Evolutionary conservation across 23 red algal species (phyloP).

Genomic region (Cyanidiococcus yangmingshanensis): DNA sequence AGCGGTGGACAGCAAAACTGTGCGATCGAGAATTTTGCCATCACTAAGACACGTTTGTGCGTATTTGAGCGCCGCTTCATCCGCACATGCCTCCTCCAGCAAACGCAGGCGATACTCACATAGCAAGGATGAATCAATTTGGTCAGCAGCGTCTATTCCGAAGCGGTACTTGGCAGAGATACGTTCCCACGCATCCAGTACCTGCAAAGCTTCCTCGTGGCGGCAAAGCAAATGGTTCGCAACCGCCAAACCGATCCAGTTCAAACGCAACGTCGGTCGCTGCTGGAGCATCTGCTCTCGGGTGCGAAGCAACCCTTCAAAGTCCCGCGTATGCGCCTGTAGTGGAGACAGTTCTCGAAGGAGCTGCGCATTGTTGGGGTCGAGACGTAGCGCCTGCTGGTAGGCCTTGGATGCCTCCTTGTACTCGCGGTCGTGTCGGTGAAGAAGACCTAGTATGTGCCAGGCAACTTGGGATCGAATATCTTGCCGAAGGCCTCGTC

Average conservation of each 20-base stretch:
- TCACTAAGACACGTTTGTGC: slow-evolving; percentile 60
- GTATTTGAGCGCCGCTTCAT: slow-evolving; percentile 41
- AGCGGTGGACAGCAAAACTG: slow-evolving; percentile 26
- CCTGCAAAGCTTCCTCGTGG: slow-evolving; percentile 42
- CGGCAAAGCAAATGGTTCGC: slow-evolving; percentile 66
- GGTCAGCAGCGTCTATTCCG: background rate
- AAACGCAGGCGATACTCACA: background rate
- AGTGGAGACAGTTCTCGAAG: slow-evolving; percentile 81
- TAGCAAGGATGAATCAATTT: background rate
- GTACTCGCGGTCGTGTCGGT: slow-evolving; percentile 84
- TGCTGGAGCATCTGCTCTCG: slow-evolving; percentile 50
- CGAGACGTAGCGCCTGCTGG: slow-evolving; percentile 62
- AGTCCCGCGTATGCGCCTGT: slow-evolving; percentile 88
- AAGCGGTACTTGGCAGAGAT: slow-evolving; percentile 2
- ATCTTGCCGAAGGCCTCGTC: slow-evolving; percentile 50
- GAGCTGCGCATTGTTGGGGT: slow-evolving; percentile 77
- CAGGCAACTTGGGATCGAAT: slow-evolving; percentile 82
- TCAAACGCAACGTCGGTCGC: slow-evolving; percentile 40
- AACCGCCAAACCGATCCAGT: slow-evolving; percentile 89
- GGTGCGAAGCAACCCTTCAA: slow-evolving; percentile 62
- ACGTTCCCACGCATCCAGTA: slow-evolving; percentile 42
- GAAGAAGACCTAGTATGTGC: slow-evolving; percentile 85
- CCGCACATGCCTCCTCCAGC: background rate
- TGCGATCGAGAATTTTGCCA: slow-evolving; percentile 56
- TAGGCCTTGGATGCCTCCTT: slow-evolving; percentile 79